A percentile compares a stretch with the other conserved stretches of the same genome.
Conservation (phyloP, 768 basidiomycete genomes). For the Amanita rimosa region DNA sequence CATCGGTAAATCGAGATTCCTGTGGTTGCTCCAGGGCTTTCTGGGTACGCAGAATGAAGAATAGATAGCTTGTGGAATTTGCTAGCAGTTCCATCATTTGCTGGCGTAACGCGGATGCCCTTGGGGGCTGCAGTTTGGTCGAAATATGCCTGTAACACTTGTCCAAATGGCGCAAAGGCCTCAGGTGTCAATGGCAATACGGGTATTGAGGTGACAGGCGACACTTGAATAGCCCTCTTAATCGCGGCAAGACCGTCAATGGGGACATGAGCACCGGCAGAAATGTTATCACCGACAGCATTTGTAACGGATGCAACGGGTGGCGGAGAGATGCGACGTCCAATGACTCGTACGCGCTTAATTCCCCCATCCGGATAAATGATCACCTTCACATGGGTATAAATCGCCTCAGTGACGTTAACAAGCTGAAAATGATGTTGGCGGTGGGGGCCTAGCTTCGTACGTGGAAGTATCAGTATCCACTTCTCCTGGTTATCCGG, state of each 20-base stretch:
- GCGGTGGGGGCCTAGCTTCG: conserved; percentile 79
- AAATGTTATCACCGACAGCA: not conserved
- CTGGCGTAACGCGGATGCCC: conserved; percentile 60
- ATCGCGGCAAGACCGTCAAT: not conserved
- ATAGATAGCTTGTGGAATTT: conserved; percentile 90
- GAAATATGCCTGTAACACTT: conserved; percentile 82
- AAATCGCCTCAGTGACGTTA: conserved; percentile 42
- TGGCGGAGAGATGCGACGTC: conserved; percentile 29
- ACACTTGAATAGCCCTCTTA: not conserved
- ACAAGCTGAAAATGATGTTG: conserved; percentile 85
- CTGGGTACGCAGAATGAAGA: conserved; percentile 57
- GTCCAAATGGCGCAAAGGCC: conserved; percentile 81
- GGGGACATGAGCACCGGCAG: not conserved
- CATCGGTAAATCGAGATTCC: conserved; percentile 83
- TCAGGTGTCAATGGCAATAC: conserved; percentile 70
- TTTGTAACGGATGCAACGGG: not conserved
- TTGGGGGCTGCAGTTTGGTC: conserved; percentile 57
- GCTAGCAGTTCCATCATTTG: conserved; percentile 82
- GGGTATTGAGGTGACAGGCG: conserved; percentile 24
- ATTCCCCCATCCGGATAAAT: conserved; percentile 94
- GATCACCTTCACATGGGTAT: conserved; percentile 79
- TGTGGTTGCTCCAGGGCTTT: conserved; percentile 39
- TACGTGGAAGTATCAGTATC: conserved; percentile 63
- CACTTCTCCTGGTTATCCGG: conserved; percentile 40
- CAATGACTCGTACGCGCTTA: conserved; percentile 82